phyloP scores from a whole-genome alignment of 805 yeast genomes.

The Ogataea ganodermae region DNA sequence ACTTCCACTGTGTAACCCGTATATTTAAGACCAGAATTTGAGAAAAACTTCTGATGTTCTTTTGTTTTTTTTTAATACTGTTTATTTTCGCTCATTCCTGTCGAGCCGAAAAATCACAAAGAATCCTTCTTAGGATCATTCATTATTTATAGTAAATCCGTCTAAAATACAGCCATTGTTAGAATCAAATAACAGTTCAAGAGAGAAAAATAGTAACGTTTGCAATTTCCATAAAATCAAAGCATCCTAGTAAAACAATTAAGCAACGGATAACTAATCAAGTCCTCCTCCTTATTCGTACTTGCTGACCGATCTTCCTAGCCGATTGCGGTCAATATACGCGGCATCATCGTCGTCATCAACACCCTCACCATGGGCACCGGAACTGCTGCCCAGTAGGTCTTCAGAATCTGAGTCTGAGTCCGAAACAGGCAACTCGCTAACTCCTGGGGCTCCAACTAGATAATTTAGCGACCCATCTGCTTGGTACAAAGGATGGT shows the following conservation, averaged over 20 bases:
- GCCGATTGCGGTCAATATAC: conserved; percentile 17
- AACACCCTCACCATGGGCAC: conserved; percentile 16
- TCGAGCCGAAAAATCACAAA: no score
- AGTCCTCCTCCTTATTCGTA: neutral
- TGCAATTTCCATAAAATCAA: conserved; percentile 6
- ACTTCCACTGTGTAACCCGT: neutral
- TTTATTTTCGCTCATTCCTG: no score
- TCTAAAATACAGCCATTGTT: conserved; percentile 6
- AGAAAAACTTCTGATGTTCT: no score
- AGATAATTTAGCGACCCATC: conserved; percentile 35
- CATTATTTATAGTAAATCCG: neutral
- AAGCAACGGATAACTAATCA: conserved; percentile 2
- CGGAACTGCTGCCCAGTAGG: conserved; percentile 28
- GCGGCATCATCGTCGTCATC: conserved; percentile 28
- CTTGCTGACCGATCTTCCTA: conserved; percentile 17
- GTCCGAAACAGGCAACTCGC: conserved; percentile 25
- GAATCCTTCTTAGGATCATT: no score
- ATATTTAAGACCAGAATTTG: no score
- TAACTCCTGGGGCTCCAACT: conserved; percentile 20
- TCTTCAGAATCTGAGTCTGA: conserved; percentile 32
- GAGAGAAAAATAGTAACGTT: neutral
- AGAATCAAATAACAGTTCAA: conserved; percentile 1
- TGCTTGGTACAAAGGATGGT: conserved; percentile 61
- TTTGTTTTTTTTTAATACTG: no score
- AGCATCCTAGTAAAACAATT: conserved; percentile 6